A percentile compares a stretch with the other conserved stretches of the same genome.
Evolutionary conservation across 1,284 basidiomycete species (phyloP).

Genomic region (Cryptococcus jaspeensis): DNA sequence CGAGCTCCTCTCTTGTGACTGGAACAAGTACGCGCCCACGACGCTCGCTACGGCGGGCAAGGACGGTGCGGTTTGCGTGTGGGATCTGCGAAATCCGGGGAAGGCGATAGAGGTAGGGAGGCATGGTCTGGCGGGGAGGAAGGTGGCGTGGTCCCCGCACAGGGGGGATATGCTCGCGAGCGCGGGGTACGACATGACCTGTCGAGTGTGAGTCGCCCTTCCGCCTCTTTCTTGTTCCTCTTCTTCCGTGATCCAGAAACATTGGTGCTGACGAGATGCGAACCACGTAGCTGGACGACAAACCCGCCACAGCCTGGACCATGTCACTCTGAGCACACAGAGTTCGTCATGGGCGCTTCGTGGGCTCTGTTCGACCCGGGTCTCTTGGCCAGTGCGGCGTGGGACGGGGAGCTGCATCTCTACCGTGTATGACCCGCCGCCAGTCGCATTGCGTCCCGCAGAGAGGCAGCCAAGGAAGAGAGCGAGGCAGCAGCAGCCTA

Average conservation of each 20-base stretch:
- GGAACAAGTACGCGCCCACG: conserved; percentile 58
- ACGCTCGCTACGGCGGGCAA: conserved; percentile 55
- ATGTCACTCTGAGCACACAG: conserved; percentile 83
- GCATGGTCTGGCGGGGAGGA: conserved; percentile 56
- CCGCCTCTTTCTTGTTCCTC: neutral
- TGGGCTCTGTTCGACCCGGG: conserved; percentile 84
- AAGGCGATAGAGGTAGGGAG: conserved; percentile 41
- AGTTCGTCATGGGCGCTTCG: conserved; percentile 87
- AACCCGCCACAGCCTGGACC: conserved; percentile 54
- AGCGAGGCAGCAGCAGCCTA: no score
- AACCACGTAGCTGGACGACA: conserved; percentile 49
- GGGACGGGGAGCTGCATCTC: conserved; percentile 82
- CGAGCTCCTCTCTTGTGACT: conserved; percentile 53
- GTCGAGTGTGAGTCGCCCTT: conserved; percentile 69
- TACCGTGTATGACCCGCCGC: conserved; percentile 54
- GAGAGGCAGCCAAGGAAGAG: no score
- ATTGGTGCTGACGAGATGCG: no score
- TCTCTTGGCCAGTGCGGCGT: conserved; percentile 79
- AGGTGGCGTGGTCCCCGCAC: conserved; percentile 58
- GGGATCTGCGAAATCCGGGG: conserved; percentile 46
- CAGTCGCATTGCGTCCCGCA: no score
- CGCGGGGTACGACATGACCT: conserved; percentile 86
- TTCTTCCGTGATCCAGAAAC: no score
- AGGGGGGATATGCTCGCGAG: conserved; percentile 64
- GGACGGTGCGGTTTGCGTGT: conserved; percentile 54